Conservation (phyloP, 495 filamentous ascomycete genomes). For the Aspergillus taichungensis region DNA sequence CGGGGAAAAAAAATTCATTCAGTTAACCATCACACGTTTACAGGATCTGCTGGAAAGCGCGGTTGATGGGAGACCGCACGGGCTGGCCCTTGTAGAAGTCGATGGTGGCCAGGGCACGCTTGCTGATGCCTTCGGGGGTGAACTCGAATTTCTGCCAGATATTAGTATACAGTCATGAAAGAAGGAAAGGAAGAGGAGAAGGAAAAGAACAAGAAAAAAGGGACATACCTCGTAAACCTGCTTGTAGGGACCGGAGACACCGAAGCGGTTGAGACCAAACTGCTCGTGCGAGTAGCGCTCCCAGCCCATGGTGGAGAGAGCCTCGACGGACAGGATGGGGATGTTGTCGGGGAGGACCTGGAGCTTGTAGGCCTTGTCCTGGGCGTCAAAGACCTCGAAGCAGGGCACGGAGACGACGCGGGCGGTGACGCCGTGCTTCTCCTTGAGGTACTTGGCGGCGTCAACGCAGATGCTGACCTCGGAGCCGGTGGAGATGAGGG, state of each 20-base stretch:
- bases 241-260: conserved; percentile 94
- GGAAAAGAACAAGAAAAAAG: background rate
- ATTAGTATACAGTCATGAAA: conserved; percentile 8
- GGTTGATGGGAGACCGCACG: conserved; percentile 90
- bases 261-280: conserved; percentile 97
- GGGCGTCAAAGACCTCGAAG: conserved; percentile 93
- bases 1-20: conserved; percentile 6
- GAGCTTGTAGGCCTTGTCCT: conserved; percentile 89
- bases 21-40: conserved; percentile 18
- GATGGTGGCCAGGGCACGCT: conserved; percentile 83
- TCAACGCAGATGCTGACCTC: conserved; percentile 93
- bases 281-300: conserved; percentile 98
- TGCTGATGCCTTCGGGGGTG: conserved; percentile 89
- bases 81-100: conserved; percentile 93
- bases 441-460: conserved; percentile 79
- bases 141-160: conserved; percentile 87
- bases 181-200: background rate
- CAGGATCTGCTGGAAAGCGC: conserved; percentile 51
- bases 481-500: conserved; percentile 89
- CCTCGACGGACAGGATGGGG: conserved; percentile 88
- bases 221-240: conserved; percentile 83
- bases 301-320: conserved; percentile 90
- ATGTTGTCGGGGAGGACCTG: conserved; percentile 89
- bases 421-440: conserved; percentile 78
- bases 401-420: conserved; percentile 95